These are phyloP conservation scores for Capsella bursapastoris DNA, from an alignment of 345 rosid species.

Conservation along the genomic window DNA sequence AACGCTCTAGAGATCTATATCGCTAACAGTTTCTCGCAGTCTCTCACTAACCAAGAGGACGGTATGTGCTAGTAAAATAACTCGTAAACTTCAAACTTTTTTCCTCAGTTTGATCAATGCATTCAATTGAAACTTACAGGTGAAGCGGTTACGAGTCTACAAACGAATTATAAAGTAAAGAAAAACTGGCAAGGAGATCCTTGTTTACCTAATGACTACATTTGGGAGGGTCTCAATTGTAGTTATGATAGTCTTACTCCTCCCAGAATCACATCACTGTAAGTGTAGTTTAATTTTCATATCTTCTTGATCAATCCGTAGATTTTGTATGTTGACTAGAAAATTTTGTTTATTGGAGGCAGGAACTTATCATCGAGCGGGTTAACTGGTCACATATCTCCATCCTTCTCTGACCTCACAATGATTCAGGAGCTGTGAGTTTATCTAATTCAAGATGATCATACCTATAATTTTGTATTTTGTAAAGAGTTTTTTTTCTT, in stretches of 20 bases:
- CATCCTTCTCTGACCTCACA: constrained; percentile 44
- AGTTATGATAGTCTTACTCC: constrained; percentile 31
- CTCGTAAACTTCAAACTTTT: neutral
- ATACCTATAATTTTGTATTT: neutral
- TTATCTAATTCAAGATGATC: neutral
- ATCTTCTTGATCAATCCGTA: neutral
- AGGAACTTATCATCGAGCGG: constrained; percentile 51
- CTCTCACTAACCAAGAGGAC: constrained; percentile 40
- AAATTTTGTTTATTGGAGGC: neutral
- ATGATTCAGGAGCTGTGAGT: constrained; percentile 54
- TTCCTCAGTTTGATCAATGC: constrained; percentile 22
- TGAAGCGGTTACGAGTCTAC: constrained; percentile 48
- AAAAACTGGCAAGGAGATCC: constrained; percentile 66
- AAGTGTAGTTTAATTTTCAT: constrained; percentile 23
- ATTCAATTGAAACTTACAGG: constrained; percentile 21
- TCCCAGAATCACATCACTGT: constrained; percentile 55
- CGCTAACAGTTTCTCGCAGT: constrained; percentile 25
- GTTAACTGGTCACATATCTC: constrained; percentile 44
- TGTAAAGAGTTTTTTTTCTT: neutral
- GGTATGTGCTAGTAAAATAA: constrained; percentile 37
- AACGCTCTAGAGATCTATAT: constrained; percentile 47
- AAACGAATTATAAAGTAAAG: constrained; percentile 42
- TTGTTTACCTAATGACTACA: constrained; percentile 41
- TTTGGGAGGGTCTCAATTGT: constrained; percentile 54
- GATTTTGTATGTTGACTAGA: neutral